phyloP scores from a whole-genome alignment of 2,329 filamentous ascomycete species.

The Thermomyces lanuginosus region DNA sequence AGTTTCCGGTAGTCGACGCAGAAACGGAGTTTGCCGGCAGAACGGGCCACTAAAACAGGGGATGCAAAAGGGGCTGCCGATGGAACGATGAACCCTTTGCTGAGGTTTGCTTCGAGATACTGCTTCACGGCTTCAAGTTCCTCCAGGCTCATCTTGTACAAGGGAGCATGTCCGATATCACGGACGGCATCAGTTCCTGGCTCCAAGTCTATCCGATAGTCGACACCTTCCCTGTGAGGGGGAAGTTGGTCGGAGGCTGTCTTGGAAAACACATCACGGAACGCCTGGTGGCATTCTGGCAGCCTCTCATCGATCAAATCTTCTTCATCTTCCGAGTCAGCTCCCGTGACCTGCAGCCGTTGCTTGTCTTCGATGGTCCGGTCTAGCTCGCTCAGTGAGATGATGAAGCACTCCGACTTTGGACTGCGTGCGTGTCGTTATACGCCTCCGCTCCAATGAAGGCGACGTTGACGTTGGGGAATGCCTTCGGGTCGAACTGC shows the following conservation, averaged over 20 bases:
- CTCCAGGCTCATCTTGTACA: conserved; percentile 1
- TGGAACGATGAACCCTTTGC: conserved; percentile 2
- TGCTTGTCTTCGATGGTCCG: too few relatives aligned
- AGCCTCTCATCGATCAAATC: neutral
- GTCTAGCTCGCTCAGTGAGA: too few relatives aligned
- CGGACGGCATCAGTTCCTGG: too few relatives aligned
- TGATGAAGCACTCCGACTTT: too few relatives aligned
- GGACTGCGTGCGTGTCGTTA: too few relatives aligned
- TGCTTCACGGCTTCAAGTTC: neutral
- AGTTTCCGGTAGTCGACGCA: conserved; percentile 13
- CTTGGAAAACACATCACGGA: neutral
- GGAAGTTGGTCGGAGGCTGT: conserved; percentile 1
- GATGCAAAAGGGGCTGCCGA: conserved; percentile 1
- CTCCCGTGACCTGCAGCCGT: too few relatives aligned
- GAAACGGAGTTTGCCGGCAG: conserved; percentile 7
- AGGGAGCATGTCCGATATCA: conserved; percentile 1
- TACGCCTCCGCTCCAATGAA: too few relatives aligned
- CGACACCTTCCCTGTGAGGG: too few relatives aligned
- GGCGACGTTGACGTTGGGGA: too few relatives aligned
- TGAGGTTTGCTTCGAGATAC: conserved; percentile 2
- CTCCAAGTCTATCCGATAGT: conserved; percentile 3
- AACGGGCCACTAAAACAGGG: conserved; percentile 6
- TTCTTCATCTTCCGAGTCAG: too few relatives aligned
- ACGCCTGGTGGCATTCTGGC: neutral
- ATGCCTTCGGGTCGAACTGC: too few relatives aligned